Percentiles rank a stretch among this genome's conserved stretches.
phyloP scores from a whole-genome alignment of 495 filamentous ascomycete genomes.

The Coniosporium apollinis region DNA sequence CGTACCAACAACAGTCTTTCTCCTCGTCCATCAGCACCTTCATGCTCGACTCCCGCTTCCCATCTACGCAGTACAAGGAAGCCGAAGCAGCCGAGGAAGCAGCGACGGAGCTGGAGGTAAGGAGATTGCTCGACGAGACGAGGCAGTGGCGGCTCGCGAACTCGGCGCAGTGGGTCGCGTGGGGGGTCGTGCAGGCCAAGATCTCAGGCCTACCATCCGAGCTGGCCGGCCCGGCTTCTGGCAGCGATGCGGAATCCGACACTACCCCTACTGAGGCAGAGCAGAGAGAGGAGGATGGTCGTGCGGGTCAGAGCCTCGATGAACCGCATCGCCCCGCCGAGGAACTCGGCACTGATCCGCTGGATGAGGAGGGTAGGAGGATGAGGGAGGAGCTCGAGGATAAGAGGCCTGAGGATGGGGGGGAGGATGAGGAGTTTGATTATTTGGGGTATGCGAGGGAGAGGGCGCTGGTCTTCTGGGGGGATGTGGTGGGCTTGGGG shows the following conservation, averaged over 20 bases:
- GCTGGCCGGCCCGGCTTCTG: too few species aligned
- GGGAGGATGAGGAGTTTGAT: conserved; percentile 61
- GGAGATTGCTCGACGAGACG: conserved; percentile 56
- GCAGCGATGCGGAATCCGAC: too few species aligned
- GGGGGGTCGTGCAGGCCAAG: conserved; percentile 93
- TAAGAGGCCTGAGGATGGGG: conserved; percentile 23
- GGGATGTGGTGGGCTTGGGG: conserved; percentile 60
- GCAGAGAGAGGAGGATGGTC: conserved; percentile 5
- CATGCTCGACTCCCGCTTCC: conserved; percentile 51
- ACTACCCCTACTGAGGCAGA: conserved; percentile 11
- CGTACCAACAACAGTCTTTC: conserved; percentile 22
- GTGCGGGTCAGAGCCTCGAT: conserved; percentile 1
- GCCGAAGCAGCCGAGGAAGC: conserved; percentile 34
- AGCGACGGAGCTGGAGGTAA: conserved; percentile 40
- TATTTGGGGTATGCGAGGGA: conserved; percentile 86
- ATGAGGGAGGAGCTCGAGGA: conserved; percentile 1
- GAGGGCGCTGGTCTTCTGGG: conserved; percentile 82
- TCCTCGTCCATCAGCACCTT: conserved; percentile 31
- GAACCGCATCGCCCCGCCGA: neutral
- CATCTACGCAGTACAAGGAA: conserved; percentile 36
- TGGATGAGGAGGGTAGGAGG: neutral
- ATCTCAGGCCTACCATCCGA: conserved; percentile 44
- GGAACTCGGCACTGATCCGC: neutral
- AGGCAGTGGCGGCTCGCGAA: conserved; percentile 73
- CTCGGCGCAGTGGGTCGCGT: conserved; percentile 82